These are phyloP conservation scores for Venturia asperata DNA, from an alignment of 2,329 filamentous ascomycete species.

Conservation along the genomic window DNA sequence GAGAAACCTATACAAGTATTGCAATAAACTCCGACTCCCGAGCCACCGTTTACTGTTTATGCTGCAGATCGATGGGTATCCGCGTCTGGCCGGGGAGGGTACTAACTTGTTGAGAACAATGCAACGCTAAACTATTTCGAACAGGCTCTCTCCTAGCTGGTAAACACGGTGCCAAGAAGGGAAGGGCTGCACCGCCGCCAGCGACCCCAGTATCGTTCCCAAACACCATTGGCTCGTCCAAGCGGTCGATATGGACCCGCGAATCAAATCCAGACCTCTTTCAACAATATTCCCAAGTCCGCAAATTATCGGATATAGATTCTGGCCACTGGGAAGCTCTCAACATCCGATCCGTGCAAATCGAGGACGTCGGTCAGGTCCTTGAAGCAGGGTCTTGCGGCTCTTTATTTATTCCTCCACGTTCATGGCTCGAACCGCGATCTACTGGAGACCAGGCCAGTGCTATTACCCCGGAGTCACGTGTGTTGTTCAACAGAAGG, in stretches of 20 bases:
- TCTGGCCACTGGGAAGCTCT: slow-evolving; percentile 35
- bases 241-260: slow-evolving; percentile 31
- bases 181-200: slow-evolving; percentile 42
- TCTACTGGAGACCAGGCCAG: slow-evolving; percentile 20
- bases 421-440: slow-evolving; percentile 27
- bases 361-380: slow-evolving; percentile 36
- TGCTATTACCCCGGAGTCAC: slow-evolving; percentile 20
- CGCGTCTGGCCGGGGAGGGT: background rate
- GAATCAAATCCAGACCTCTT: slow-evolving; percentile 36
- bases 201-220: slow-evolving; percentile 49
- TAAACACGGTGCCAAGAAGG: slow-evolving; percentile 34
- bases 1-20: slow-evolving; percentile 3
- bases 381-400: slow-evolving; percentile 31
- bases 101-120: background rate
- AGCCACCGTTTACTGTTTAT: background rate
- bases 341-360: slow-evolving; percentile 36
- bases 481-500: slow-evolving; percentile 36
- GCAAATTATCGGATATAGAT: slow-evolving; percentile 37
- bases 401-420: slow-evolving; percentile 34
- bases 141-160: slow-evolving; percentile 22
- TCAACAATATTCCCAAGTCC: slow-evolving; percentile 37
- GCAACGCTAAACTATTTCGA: background rate
- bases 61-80: background rate
- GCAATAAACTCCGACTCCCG: background rate
- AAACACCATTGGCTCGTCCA: slow-evolving; percentile 34